Evolutionary conservation across 768 basidiomycete genomes (phyloP), one percentile per base, ranked within the genome.

Genomic region (Lentinula boryana): DNA sequence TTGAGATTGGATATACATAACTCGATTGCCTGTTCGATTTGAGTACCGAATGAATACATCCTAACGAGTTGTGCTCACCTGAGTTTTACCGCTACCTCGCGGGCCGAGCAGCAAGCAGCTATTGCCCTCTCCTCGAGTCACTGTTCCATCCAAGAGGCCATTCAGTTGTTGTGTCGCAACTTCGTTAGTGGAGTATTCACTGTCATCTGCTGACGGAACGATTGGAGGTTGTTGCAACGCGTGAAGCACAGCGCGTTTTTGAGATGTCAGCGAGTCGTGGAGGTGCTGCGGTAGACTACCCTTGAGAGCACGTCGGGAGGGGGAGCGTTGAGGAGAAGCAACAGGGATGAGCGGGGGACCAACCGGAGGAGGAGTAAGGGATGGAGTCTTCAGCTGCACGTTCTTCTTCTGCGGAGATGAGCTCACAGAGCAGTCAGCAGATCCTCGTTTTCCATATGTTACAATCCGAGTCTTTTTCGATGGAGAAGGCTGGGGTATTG

Each of bases 31-130:
- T 92, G 62, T 38, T 35, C 53, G 18, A 36, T 40, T 44, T 60
- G 50, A 64, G 61, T 63, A 54, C 41, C 7, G 31, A 52, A 51
- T 27, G 56, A 32, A 6, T 2, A 50, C 38, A 16, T 15, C 43
- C 59, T 15, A 23, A 46, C 1, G 32, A 7, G 5, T 9, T 40
- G 13, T 10, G 71, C 83, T 67, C 70, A 93, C 92, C 62, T 78
- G 78, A 1, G 90, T 88, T 74, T 98, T 97, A 18, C 95, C 95
- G 63, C 88, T 89, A 15, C 93, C 92, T 62, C 87, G 79, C 1
- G 93, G 88, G 18, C 95, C 95, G 48, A 94, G 78, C 3, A 98
- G 69, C 58, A 97, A 78, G 68, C 95, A 97, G 61, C 94, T 96
- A 63, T 98, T 98, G 3, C 95, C 95, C 76, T 98, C 95, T 9